A percentile compares a stretch with the other conserved stretches of the same genome.
phyloP scores from a whole-genome alignment of 257 asterid genomes.

The Echites panduratus region DNA sequence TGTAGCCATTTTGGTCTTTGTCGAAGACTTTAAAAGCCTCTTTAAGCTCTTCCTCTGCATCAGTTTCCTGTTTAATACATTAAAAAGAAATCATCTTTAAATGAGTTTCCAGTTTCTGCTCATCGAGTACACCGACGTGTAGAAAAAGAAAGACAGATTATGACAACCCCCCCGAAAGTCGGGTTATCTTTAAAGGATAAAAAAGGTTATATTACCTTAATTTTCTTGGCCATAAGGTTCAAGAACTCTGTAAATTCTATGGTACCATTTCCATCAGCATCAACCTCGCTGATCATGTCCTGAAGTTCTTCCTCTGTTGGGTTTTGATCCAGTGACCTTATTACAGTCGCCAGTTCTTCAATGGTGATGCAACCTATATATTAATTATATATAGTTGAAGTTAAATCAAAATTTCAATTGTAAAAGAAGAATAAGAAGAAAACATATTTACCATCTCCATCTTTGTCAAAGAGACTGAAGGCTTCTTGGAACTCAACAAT shows the following conservation, averaged over 20 bases:
- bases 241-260: slow-evolving; percentile 46
- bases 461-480: slow-evolving; percentile 45
- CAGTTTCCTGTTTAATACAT: slow-evolving; percentile 29
- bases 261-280: slow-evolving; percentile 46
- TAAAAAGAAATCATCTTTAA: neutral
- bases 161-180: no score
- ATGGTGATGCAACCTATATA: slow-evolving; percentile 44
- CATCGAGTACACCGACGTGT: no score
- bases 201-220: slow-evolving; percentile 23
- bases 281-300: slow-evolving; percentile 42
- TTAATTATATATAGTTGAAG: no score
- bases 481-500: slow-evolving; percentile 46
- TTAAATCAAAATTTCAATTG: no score
- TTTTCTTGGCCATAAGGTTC: slow-evolving; percentile 37
- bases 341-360: slow-evolving; percentile 43
- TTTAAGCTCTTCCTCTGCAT: slow-evolving; percentile 46
- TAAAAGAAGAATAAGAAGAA: neutral
- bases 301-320: slow-evolving; percentile 41
- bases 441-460: slow-evolving; percentile 35
- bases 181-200: no score
- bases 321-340: slow-evolving; percentile 43
- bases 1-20: slow-evolving; percentile 51
- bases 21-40: slow-evolving; percentile 54
- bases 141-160: no score
- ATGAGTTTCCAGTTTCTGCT: no score